Conservation (phyloP, 2,329 filamentous ascomycete genomes). For the Pseudocercospora vitis region DNA sequence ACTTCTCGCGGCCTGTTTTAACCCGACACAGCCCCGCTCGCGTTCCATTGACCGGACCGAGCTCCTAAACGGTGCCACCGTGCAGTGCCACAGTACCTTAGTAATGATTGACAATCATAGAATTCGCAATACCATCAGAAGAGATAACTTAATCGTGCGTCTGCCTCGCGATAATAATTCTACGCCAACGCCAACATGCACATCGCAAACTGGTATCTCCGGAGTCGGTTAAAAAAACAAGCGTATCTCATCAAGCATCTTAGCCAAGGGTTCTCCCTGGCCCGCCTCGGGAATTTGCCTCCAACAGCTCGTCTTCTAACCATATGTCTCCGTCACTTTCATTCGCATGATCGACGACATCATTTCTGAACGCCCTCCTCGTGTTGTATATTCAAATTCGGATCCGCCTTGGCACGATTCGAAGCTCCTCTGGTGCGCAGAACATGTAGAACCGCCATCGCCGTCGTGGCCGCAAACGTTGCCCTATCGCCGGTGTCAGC, state of each 20-base stretch:
- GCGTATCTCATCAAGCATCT: background rate
- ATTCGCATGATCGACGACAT: background rate
- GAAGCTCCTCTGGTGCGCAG: constrained; percentile 40
- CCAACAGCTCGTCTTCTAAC: background rate
- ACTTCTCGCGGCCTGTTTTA: background rate
- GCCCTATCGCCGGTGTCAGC: constrained; percentile 42
- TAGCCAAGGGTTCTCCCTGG: background rate
- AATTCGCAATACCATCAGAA: too few species aligned
- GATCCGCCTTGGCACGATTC: constrained; percentile 27
- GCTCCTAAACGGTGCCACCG: too few species aligned
- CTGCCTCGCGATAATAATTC: background rate
- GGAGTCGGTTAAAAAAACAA: background rate
- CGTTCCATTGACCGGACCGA: too few species aligned
- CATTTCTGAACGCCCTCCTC: constrained; percentile 42
- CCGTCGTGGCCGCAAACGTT: constrained; percentile 53
- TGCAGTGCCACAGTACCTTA: too few species aligned
- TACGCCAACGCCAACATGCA: background rate
- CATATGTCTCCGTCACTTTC: background rate
- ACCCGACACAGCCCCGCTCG: background rate
- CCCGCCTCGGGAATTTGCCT: background rate
- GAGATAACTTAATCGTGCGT: too few species aligned
- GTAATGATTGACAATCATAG: too few species aligned
- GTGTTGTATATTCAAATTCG: constrained; percentile 40
- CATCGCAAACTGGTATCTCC: constrained; percentile 4
- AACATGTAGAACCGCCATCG: constrained; percentile 51